These are phyloP conservation scores for Solanum sparsipilum DNA, from an alignment of 257 asterid genomes.

Conservation along the genomic window DNA sequence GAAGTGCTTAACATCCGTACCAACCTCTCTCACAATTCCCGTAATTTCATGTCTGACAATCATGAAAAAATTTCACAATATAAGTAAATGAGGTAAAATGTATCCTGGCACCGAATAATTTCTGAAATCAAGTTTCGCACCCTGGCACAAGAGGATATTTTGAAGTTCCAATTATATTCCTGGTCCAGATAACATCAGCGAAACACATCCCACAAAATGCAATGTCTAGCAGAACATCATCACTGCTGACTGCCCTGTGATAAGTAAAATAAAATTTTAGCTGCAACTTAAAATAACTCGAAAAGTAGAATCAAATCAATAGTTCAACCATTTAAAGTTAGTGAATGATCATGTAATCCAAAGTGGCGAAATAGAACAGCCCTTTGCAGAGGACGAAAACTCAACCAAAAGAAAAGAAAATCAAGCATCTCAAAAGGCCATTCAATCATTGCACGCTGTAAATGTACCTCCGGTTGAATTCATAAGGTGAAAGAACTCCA, in stretches of 20 bases:
- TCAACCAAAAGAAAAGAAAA: background rate
- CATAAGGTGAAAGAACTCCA: constrained; percentile 70
- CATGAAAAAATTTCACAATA: background rate
- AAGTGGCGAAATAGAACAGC: background rate
- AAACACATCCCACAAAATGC: constrained; percentile 72
- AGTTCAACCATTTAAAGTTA: background rate
- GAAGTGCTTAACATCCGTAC: constrained; percentile 43
- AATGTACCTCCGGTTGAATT: constrained; percentile 59
- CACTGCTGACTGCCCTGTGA: constrained; percentile 52
- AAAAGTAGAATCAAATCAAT: background rate
- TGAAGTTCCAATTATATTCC: constrained; percentile 42
- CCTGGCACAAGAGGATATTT: constrained; percentile 96
- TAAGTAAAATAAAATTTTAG: background rate
- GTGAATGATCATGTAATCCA: background rate
- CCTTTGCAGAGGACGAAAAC: background rate
- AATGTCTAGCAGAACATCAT: constrained; percentile 60
- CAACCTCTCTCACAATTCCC: constrained; percentile 63
- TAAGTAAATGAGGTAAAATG: background rate
- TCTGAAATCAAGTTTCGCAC: constrained; percentile 18
- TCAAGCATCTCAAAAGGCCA: background rate
- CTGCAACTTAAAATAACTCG: background rate
- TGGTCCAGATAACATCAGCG: constrained; percentile 82
- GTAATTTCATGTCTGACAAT: constrained; percentile 70
- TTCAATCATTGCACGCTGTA: background rate
- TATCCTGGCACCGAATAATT: background rate